Base-by-base conservation (phyloP, 1,284 basidiomycete species). In the Athelia sp. region DNA sequence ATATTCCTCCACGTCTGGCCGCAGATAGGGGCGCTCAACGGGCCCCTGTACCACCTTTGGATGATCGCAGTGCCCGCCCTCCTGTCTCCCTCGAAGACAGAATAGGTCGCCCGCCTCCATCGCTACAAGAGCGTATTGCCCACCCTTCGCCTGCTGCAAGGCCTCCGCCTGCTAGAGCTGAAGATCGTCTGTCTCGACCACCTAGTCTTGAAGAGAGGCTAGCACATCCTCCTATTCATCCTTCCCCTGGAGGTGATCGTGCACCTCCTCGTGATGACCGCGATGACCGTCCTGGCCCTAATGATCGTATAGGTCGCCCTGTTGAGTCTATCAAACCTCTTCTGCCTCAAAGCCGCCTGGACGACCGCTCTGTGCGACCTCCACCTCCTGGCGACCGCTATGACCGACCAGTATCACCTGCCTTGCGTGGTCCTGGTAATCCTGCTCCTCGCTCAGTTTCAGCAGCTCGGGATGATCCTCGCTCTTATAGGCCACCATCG, bases 311-410 rank as follows among this genome's bases (percentile, higher is more conserved):
- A 17, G 8, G 4, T 40, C 36, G 36, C 9, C 36, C 36, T 17
- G 15, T 40, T 40, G 36, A 40, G 6, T n/a, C 36, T 40, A 40
- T 40, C 19, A 40, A n/a, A n/a, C 36, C 36, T 40, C 36, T n/a
- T 40, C n/a, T n/a, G 19, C 36, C 9, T 17, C n/a, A 40, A n/a
- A 21, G 36, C n/a, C 36, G 36, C 15, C 36, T n/a, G 15, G 36
- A 40, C 19, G 36, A 40, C n/a, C 36, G 36, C 19, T 40, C 36
- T 40, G 36, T 40, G 36, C 36, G 36, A 21, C 36, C 36, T 40
- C n/a, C 19, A n/a, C 36, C 36, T 17, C 15, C 36, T 6, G 19
- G 19, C 6, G 36, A 40, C n/a, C 36, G 36, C 4, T 40, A 40
- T 40, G 36, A 6, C 8, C 36, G 36, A 40, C 36, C 36, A 40